Evolutionary conservation across 2,329 filamentous ascomycete genomes (phyloP).

Genomic region (Dactylella cylindrospora): DNA sequence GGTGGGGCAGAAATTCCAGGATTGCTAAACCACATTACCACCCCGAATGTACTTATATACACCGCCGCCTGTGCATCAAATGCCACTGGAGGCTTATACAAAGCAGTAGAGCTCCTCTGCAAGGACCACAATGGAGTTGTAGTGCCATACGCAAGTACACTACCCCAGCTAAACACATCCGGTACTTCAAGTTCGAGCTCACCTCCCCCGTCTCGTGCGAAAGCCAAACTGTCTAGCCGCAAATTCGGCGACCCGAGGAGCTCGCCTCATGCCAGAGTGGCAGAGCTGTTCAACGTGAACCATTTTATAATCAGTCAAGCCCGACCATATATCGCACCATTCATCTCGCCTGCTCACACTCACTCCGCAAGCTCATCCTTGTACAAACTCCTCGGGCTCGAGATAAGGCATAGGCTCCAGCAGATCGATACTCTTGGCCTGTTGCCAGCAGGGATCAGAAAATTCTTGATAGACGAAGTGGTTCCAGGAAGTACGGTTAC

Average conservation of each 20-base stretch:
- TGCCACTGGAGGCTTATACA: slow-evolving; percentile 66
- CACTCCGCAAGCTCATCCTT: slow-evolving; percentile 62
- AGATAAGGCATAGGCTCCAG: slow-evolving; percentile 75
- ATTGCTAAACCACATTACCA: slow-evolving; percentile 86
- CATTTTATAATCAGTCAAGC: slow-evolving; percentile 95
- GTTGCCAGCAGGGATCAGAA: slow-evolving; percentile 68
- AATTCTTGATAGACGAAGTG: slow-evolving; percentile 79
- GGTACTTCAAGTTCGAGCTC: background rate
- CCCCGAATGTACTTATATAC: slow-evolving; percentile 86
- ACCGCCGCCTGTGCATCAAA: slow-evolving; percentile 77
- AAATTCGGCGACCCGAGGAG: slow-evolving; percentile 50
- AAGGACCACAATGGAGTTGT: slow-evolving; percentile 74
- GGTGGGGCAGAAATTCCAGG: slow-evolving; percentile 75
- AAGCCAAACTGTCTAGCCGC: slow-evolving; percentile 23
- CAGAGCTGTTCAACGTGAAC: slow-evolving; percentile 87
- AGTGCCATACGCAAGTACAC: slow-evolving; percentile 70
- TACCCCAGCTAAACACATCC: slow-evolving; percentile 58
- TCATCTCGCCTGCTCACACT: slow-evolving; percentile 75
- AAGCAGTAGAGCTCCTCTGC: slow-evolving; percentile 69
- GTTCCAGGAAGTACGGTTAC: slow-evolving; percentile 77
- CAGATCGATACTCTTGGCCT: slow-evolving; percentile 77
- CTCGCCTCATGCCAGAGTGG: slow-evolving; percentile 69
- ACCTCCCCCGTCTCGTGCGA: background rate
- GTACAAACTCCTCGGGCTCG: slow-evolving; percentile 56
- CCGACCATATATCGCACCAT: slow-evolving; percentile 82